phyloP scores from a whole-genome alignment of 1,284 basidiomycete genomes.

The Heimioporus retisporus region DNA sequence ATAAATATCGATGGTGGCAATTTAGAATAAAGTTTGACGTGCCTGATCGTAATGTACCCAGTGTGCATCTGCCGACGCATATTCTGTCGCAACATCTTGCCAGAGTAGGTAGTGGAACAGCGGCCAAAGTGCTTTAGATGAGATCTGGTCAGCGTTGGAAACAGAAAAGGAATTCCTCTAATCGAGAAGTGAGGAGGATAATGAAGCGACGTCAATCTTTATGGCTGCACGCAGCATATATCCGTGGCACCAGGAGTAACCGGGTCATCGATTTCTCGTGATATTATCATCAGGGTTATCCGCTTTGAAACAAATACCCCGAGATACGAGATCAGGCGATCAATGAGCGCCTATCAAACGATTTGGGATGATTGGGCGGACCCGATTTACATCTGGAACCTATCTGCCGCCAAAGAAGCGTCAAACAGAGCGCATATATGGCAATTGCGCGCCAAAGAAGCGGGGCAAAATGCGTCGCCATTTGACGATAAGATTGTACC shows the following conservation, averaged over 20 bases:
- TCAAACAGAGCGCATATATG: constrained; percentile 16
- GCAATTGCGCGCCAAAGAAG: constrained; percentile 18
- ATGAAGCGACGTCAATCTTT: constrained; percentile 12
- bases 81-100: constrained; percentile 92
- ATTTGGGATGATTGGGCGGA: constrained; percentile 16
- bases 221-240: neutral
- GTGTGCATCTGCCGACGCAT: constrained; percentile 84
- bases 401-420: constrained; percentile 11
- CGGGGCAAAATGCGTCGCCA: constrained; percentile 1
- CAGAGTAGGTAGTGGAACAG: constrained; percentile 99
- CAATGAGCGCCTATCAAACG: constrained; percentile 6
- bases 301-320: neutral
- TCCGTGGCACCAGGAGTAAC: neutral
- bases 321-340: constrained; percentile 20
- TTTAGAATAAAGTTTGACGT: constrained; percentile 4
- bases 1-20: neutral
- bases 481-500: constrained; percentile 26
- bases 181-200: neutral
- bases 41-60: constrained; percentile 58
- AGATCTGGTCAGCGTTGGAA: neutral
- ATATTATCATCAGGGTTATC: neutral
- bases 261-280: neutral
- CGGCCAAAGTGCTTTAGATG: constrained; percentile 87
- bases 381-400: constrained; percentile 3
- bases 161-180: neutral